These are phyloP conservation scores for Hanseniaspora sp. DNA, from an alignment of 1,139 yeast species.

Conservation along the genomic window DNA sequence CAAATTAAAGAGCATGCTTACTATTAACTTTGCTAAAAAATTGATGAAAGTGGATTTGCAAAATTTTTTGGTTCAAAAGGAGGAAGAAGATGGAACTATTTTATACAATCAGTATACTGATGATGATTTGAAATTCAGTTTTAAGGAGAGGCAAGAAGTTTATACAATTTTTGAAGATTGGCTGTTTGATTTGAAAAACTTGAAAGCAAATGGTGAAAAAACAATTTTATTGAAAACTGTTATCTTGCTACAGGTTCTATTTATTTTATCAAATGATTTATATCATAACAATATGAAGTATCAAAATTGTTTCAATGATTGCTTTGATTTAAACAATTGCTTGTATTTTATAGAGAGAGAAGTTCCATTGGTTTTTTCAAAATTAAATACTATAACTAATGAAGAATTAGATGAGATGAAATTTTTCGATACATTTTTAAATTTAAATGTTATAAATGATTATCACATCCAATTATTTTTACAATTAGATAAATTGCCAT, in stretches of 20 bases:
- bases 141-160: slow-evolving; percentile 2
- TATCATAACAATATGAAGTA: slow-evolving; percentile 7
- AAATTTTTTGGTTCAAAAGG: not conserved
- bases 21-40: not conserved
- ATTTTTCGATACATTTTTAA: slow-evolving; percentile 2
- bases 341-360: not conserved
- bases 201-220: not conserved
- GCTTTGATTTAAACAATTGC: slow-evolving; percentile 8
- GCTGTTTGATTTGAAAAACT: not conserved
- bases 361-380: not conserved
- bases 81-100: not conserved
- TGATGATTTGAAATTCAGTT: not conserved
- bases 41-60: not conserved
- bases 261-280: slow-evolving; percentile 7
- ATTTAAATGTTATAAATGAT: not conserved
- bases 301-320: not conserved
- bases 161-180: slow-evolving; percentile 1
- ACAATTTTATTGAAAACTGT: not conserved
- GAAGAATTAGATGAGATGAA: not conserved
- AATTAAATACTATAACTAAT: not conserved
- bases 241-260: slow-evolving; percentile 2
- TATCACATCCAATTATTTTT: slow-evolving; percentile 10
- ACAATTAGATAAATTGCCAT: not conserved
- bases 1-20: not conserved
- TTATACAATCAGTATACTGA: slow-evolving; percentile 1